Evolutionary conservation across 1,139 yeast genomes (phyloP), one percentile per base, ranked within the genome.

Genomic region (Suhomyces guaymorum): DNA sequence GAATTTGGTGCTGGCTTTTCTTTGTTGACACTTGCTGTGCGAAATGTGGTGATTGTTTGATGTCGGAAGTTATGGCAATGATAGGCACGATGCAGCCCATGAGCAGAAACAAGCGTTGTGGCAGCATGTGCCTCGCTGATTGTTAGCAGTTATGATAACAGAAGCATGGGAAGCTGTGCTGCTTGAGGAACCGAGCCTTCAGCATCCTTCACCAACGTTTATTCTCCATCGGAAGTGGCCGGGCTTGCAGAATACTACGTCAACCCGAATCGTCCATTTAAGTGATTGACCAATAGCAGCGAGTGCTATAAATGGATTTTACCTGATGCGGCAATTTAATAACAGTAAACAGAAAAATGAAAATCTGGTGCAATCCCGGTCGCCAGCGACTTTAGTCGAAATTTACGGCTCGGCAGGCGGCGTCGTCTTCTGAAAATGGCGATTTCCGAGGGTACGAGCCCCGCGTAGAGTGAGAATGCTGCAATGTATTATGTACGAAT

Each of bases 361-460:
- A 33, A 33, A 33, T 33, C 24, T 33, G 36, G 28, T 25, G 29
- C 24, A 24, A n/a, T n/a, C n/a, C n/a, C n/a, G n/a, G n/a, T n/a
- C n/a, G n/a, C n/a, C n/a, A n/a, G n/a, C 19, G 23, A 7, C n/a
- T n/a, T 23, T 13, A 12, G 15, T 8, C 18, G 24, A 22, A 23
- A 23, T 24, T 24, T 24, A 24, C 27, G 27, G 27, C 27, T 14
- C 16, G n/a, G n/a, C n/a, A n/a, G n/a, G n/a, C n/a, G n/a, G n/a
- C n/a, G n/a, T n/a, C n/a, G n/a, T n/a, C n/a, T n/a, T n/a, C n/a
- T n/a, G n/a, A n/a, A n/a, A n/a, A n/a, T 13, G 24, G 26, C 18
- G 15, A 30, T 13, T n/a, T 19, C 35, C 35, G 35, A 26, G 35
- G 30, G 35, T 26, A 16, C 15, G 25, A 14, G n/a, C 23, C 23